Conservation (phyloP, 805 yeast species). For the Torulaspora indica region DNA sequence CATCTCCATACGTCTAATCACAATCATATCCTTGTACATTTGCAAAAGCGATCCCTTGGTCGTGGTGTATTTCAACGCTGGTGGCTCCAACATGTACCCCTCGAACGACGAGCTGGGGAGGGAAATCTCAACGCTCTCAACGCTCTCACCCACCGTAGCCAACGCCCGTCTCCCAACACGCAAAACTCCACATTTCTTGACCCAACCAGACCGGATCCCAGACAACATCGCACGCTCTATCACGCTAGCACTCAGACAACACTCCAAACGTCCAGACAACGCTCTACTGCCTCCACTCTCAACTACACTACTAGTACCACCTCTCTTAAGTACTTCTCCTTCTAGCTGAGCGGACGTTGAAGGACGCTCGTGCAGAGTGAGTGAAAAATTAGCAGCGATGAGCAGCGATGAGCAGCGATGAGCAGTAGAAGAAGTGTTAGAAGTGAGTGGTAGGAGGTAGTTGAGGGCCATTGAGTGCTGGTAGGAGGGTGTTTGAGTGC, state of each 20-base stretch:
- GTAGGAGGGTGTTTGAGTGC: background rate
- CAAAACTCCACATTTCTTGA: no score
- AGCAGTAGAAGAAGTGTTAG: no score
- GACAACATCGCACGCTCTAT: no score
- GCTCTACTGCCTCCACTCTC: no score
- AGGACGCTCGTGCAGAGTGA: no score
- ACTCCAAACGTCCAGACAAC: no score
- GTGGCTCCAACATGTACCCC: constrained; percentile 73
- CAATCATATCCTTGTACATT: constrained; percentile 95
- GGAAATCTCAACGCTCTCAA: constrained; percentile 42
- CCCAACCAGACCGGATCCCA: no score
- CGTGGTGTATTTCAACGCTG: constrained; percentile 68
- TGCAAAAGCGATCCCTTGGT: constrained; percentile 74
- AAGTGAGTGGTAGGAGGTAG: no score
- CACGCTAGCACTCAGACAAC: no score
- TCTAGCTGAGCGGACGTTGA: no score
- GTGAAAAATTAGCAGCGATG: constrained; percentile 13
- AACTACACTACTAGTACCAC: no score
- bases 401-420: constrained; percentile 8
- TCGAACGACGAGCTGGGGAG: constrained; percentile 81
- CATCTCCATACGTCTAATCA: constrained; percentile 97
- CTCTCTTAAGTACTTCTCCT: no score
- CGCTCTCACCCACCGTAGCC: constrained; percentile 19
- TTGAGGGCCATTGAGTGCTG: background rate
- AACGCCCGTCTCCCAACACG: constrained; percentile 5